A percentile compares a stretch with the other conserved stretches of the same genome.
Evolutionary conservation across 2,329 filamentous ascomycete genomes (phyloP).

Genomic region (Aureobasidium sp.): DNA sequence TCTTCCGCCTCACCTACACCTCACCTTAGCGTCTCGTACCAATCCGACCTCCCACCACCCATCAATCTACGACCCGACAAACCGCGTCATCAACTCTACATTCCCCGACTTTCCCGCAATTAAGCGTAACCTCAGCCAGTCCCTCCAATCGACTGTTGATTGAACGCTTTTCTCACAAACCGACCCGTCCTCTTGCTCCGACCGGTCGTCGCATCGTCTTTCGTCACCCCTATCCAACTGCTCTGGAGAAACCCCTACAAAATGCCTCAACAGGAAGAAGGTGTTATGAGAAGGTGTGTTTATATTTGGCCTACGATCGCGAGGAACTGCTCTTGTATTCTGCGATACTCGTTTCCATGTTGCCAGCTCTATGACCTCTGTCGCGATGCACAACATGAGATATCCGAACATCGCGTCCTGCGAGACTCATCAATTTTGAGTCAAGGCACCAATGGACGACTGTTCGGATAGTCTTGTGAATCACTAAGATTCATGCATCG

Average conservation of each 20-base stretch:
- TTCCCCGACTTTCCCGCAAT: slow-evolving; percentile 8
- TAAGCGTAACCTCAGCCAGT: neutral
- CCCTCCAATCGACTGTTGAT: neutral
- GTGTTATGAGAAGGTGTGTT: slow-evolving; percentile 33
- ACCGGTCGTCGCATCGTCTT: neutral
- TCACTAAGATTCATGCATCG: neutral
- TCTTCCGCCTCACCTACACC: neutral
- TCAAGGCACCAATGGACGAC: neutral
- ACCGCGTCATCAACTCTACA: slow-evolving; percentile 10
- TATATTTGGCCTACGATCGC: neutral
- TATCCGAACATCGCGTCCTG: neutral
- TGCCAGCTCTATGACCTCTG: neutral
- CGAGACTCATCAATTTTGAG: neutral
- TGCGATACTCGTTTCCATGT: neutral
- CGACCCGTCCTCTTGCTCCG: neutral
- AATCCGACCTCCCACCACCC: neutral
- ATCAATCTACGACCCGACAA: neutral
- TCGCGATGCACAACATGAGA: neutral
- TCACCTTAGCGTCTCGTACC: neutral
- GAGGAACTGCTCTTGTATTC: neutral
- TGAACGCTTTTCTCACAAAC: neutral
- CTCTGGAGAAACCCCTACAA: neutral
- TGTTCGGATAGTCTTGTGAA: neutral
- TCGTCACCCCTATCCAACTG: neutral
- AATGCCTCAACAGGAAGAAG: slow-evolving; percentile 32